Conservation (phyloP, 73 alveolate species). For the Paramecium sonneborni region DNA sequence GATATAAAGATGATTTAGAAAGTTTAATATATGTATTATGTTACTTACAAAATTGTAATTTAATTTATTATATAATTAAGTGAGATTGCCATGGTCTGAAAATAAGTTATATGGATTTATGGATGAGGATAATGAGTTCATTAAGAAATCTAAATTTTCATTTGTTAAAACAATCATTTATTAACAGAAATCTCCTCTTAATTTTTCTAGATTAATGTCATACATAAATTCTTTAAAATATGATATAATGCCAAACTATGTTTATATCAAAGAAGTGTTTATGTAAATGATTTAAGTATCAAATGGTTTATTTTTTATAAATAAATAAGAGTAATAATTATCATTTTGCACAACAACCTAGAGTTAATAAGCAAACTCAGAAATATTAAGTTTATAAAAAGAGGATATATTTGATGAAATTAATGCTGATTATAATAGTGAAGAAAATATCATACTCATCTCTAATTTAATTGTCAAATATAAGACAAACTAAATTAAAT, state of each 20-base stretch:
- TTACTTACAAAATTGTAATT: neutral
- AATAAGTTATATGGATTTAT: neutral
- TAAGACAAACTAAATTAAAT: neutral
- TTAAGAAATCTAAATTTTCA: neutral
- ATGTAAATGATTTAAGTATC: neutral
- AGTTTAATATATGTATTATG: neutral
- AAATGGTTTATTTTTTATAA: neutral
- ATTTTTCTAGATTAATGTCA: neutral
- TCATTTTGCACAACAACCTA: neutral
- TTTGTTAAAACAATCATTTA: neutral
- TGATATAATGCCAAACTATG: neutral
- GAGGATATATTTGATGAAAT: neutral
- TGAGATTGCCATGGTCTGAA: neutral
- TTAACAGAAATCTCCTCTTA: neutral
- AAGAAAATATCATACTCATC: neutral
- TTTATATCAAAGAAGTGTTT: neutral
- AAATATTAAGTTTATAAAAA: neutral
- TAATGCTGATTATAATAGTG: neutral
- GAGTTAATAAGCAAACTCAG: neutral
- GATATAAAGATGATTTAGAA: neutral
- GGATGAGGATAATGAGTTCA: neutral
- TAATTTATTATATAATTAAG: neutral
- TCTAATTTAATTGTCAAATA: neutral
- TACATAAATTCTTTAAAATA: neutral
- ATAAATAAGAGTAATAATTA: neutral